Base-by-base conservation (phyloP, 306 rosid species). In the Astragalus glycyphyllos region DNA sequence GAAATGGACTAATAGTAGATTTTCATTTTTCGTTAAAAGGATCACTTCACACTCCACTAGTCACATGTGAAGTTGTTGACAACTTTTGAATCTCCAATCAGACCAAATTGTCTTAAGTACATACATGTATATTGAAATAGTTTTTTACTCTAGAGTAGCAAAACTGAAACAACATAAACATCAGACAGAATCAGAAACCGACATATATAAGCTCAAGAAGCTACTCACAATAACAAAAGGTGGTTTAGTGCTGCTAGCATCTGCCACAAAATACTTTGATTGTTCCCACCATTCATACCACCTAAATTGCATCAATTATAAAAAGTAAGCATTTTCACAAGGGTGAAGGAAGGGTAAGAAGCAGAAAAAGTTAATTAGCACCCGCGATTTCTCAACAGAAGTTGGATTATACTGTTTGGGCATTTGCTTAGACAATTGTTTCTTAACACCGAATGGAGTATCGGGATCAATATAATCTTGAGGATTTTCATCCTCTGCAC, bases 251-350 rank as follows among this genome's bases (percentile, higher is more conserved):
- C 99, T 87, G 67, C 71, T 87, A 34, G 87, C 87, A 74, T 94
- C 96, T 68, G 97, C 96, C 72, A 82, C 92, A 74, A 91, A 94
- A 62, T 37, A 84, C 7, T 78, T 77, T 6, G 97, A 79, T 46
- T 94, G 77, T 87, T 94, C 99, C 99, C 97, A 94, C 97, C 96
- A 91, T 14, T 72, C 83, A 51, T 94, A 94, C 99, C 99, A 94
- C 92, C 99, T 94, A 75, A 45, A 66, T 68, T 8, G 8, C 23
- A 74, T 20, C 71, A 84, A 68, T 77, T 20, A 72, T 11, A 54
- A 74, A 65, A 74, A 17, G 69, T 44, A 68, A 38, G 58, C 26
- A 77, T 63, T 72, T n/a, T 45, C 11, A 40, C 6, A 60, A n/a
- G 42, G 9, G 63, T 37, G 12, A 72, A 63, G 32, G 11, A 72